Percentiles rank a stretch among this genome's conserved stretches.
Evolutionary conservation across 2,329 filamentous ascomycete genomes (phyloP).

Genomic region (Drechslerella coelobrocha): DNA sequence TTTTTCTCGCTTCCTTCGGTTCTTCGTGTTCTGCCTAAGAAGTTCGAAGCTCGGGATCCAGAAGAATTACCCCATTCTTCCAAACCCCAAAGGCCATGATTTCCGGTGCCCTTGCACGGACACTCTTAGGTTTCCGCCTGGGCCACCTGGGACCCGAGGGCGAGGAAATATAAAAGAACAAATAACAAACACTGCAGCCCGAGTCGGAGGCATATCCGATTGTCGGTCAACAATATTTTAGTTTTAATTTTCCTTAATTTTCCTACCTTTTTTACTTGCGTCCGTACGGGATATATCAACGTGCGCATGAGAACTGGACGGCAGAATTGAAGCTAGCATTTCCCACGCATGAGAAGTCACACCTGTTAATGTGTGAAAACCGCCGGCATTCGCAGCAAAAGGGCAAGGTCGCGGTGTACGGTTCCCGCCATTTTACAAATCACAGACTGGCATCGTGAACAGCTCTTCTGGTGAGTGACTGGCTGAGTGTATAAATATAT

Average conservation of each 20-base stretch:
- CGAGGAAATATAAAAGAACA: constrained; percentile 6
- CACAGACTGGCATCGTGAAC: not conserved
- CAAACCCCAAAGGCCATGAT: constrained; percentile 29
- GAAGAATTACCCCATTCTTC: constrained; percentile 50
- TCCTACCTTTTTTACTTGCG: not conserved
- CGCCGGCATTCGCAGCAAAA: constrained; percentile 40
- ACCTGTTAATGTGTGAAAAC: constrained; percentile 35
- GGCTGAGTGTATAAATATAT: not conserved
- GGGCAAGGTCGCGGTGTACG: constrained; percentile 9
- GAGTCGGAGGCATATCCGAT: not conserved
- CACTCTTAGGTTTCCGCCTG: constrained; percentile 16
- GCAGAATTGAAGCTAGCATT: constrained; percentile 24
- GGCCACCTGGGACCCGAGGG: constrained; percentile 26
- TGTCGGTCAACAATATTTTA: not conserved
- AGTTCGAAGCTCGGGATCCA: constrained; percentile 50
- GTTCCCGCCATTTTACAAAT: constrained; percentile 39
- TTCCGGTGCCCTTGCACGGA: constrained; percentile 30
- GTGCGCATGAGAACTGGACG: constrained; percentile 26
- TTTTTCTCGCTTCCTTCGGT: constrained; percentile 37
- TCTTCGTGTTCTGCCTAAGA: constrained; percentile 50
- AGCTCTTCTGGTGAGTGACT: no score
- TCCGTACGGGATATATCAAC: constrained; percentile 9
- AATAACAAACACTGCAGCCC: constrained; percentile 13
- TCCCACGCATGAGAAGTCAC: constrained; percentile 39
- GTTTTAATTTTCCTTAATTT: not conserved